Conservation (phyloP, 805 yeast genomes). For the Vanderwaltozyma polyspora region DNA sequence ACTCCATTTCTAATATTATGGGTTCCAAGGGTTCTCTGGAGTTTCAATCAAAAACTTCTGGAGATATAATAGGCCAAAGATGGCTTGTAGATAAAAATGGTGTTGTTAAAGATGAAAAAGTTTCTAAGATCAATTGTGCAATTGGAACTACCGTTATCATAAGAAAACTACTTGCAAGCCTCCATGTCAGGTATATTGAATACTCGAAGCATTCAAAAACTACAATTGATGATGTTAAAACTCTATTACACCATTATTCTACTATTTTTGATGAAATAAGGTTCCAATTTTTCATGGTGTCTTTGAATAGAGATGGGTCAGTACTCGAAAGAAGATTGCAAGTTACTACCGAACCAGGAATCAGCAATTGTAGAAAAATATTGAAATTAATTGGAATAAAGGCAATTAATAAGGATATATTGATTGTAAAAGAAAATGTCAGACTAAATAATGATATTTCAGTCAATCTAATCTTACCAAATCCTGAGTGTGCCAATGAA, state of each 20-base stretch:
- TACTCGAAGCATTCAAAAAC: slow-evolving; percentile 18
- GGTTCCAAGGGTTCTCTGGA: slow-evolving; percentile 19
- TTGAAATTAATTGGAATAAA: slow-evolving; percentile 8
- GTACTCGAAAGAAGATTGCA: slow-evolving; percentile 12
- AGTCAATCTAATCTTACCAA: slow-evolving; percentile 25
- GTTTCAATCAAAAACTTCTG: slow-evolving; percentile 22
- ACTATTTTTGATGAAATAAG: slow-evolving; percentile 23
- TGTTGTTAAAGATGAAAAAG: slow-evolving; percentile 6
- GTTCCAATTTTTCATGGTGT: slow-evolving; percentile 19
- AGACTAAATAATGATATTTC: slow-evolving; percentile 4
- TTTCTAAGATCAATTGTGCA: slow-evolving; percentile 19
- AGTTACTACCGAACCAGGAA: neutral
- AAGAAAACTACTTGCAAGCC: slow-evolving; percentile 23
- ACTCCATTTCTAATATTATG: slow-evolving; percentile 26
- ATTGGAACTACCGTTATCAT: slow-evolving; percentile 30
- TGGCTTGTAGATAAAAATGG: slow-evolving; percentile 30
- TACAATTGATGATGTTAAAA: slow-evolving; percentile 16
- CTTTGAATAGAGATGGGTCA: slow-evolving; percentile 12
- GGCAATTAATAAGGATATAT: slow-evolving; percentile 4
- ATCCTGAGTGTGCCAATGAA: slow-evolving; percentile 23
- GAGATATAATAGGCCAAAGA: slow-evolving; percentile 25
- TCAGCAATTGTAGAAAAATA: slow-evolving; percentile 1
- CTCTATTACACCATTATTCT: slow-evolving; percentile 25
- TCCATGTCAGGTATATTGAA: slow-evolving; percentile 28
- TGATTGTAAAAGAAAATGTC: slow-evolving; percentile 7